Evolutionary conservation across 2,329 filamentous ascomycete species (phyloP).

Genomic region (Botrytis porri): DNA sequence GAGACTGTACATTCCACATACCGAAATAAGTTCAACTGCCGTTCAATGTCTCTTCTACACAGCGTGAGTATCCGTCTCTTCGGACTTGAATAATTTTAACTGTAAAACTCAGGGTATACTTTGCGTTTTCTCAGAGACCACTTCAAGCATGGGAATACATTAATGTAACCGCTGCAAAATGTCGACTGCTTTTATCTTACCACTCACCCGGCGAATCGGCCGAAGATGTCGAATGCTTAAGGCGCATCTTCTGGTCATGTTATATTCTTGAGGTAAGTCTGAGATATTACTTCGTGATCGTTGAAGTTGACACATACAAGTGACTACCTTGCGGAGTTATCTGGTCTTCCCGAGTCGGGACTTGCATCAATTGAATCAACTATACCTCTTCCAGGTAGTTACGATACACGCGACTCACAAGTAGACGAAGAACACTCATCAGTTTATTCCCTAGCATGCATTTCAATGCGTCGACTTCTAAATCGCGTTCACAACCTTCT

Average conservation of each 20-base stretch:
- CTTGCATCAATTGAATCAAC: slow-evolving; percentile 52
- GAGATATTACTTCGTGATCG: neutral
- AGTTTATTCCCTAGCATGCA: slow-evolving; percentile 53
- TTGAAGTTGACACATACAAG: slow-evolving; percentile 33
- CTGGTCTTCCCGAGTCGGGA: slow-evolving; percentile 49
- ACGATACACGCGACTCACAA: slow-evolving; percentile 44
- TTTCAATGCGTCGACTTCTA: slow-evolving; percentile 49
- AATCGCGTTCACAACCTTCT: slow-evolving; percentile 49
- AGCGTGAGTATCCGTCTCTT: slow-evolving; percentile 40
- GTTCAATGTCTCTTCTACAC: slow-evolving; percentile 51
- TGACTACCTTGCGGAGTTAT: slow-evolving; percentile 52
- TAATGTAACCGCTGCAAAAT: slow-evolving; percentile 48
- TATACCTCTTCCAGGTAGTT: slow-evolving; percentile 47
- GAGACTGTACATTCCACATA: slow-evolving; percentile 46
- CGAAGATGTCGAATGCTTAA: slow-evolving; percentile 48
- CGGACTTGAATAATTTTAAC: neutral
- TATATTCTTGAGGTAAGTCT: slow-evolving; percentile 49
- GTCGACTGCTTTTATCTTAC: slow-evolving; percentile 49
- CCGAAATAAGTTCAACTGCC: slow-evolving; percentile 46
- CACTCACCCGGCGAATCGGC: slow-evolving; percentile 37
- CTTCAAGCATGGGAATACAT: slow-evolving; percentile 53
- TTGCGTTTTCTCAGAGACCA: slow-evolving; percentile 49
- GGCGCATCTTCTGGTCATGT: slow-evolving; percentile 54
- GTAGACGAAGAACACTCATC: slow-evolving; percentile 44
- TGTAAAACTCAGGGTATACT: slow-evolving; percentile 43